Evolutionary conservation across 2,329 filamentous ascomycete genomes (phyloP).

Genomic region (Elsinoe perseae): DNA sequence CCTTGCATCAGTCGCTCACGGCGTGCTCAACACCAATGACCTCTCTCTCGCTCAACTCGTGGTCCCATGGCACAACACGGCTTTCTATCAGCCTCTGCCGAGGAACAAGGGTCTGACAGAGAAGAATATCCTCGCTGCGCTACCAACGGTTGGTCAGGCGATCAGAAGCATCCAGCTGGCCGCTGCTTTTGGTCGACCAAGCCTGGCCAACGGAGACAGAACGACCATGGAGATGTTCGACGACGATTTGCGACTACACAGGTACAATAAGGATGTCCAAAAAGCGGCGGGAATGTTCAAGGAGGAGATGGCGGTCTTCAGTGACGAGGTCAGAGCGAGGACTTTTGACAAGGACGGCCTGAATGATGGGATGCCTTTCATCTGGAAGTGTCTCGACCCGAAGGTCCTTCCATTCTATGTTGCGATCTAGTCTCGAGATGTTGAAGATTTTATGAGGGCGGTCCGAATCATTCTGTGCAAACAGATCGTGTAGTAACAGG

Average conservation of each 20-base stretch:
- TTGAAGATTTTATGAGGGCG: not conserved
- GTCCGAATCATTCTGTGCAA: not conserved
- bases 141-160: conserved; percentile 23
- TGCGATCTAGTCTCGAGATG: conserved; percentile 19
- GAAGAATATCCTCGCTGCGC: conserved; percentile 24
- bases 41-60: conserved; percentile 32
- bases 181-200: conserved; percentile 37
- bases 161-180: conserved; percentile 27
- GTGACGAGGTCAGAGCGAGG: conserved; percentile 32
- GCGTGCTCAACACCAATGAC: conserved; percentile 38
- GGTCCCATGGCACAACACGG: conserved; percentile 38
- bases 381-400: conserved; percentile 33
- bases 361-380: conserved; percentile 42
- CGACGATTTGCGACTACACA: conserved; percentile 29
- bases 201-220: conserved; percentile 30
- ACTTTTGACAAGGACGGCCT: conserved; percentile 38
- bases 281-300: conserved; percentile 33
- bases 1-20: conserved; percentile 34
- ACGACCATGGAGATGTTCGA: conserved; percentile 39
- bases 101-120: conserved; percentile 33
- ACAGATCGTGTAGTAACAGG: not conserved
- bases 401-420: conserved; percentile 22
- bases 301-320: conserved; percentile 34
- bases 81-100: conserved; percentile 36
- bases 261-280: conserved; percentile 29